These are phyloP conservation scores for Phycomyces blakesleeanus DNA, from an alignment of 192 early-diverging fungal species.

Conservation along the genomic window DNA sequence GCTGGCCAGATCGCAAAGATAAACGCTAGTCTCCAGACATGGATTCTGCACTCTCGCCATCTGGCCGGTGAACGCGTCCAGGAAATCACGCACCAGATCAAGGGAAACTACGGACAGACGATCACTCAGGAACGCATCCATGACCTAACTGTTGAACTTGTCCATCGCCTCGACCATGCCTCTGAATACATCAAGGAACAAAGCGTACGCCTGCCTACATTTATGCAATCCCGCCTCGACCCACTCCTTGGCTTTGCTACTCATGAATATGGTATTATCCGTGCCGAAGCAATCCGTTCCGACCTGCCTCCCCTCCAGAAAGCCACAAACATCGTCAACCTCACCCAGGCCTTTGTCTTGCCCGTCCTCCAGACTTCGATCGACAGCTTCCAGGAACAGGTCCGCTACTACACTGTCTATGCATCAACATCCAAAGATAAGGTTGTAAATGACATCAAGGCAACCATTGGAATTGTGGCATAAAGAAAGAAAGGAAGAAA, in stretches of 20 bases:
- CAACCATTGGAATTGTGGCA: slow-evolving; percentile 10
- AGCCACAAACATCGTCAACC: slow-evolving; percentile 45
- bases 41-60: slow-evolving; percentile 6
- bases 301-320: slow-evolving; percentile 50
- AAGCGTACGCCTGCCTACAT: slow-evolving; percentile 35
- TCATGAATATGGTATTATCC: slow-evolving; percentile 45
- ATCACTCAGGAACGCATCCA: slow-evolving; percentile 23
- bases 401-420: slow-evolving; percentile 27
- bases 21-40: slow-evolving; percentile 19
- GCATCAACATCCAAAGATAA: slow-evolving; percentile 19
- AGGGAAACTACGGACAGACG: slow-evolving; percentile 8
- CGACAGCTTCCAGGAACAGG: slow-evolving; percentile 38
- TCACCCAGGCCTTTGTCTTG: slow-evolving; percentile 48
- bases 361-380: slow-evolving; percentile 44
- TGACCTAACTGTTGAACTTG: slow-evolving; percentile 29
- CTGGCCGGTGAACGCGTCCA: slow-evolving; percentile 12
- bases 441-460: slow-evolving; percentile 19
- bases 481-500: no score
- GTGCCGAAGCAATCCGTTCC: slow-evolving; percentile 39
- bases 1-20: slow-evolving; percentile 14
- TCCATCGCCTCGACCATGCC: slow-evolving; percentile 34
- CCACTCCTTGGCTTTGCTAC: slow-evolving; percentile 45
- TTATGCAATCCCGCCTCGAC: slow-evolving; percentile 38
- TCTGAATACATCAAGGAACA: slow-evolving; percentile 44
- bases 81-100: slow-evolving; percentile 8